Conservation (phyloP, 768 basidiomycete genomes). For the Mycena rebaudengoi region DNA sequence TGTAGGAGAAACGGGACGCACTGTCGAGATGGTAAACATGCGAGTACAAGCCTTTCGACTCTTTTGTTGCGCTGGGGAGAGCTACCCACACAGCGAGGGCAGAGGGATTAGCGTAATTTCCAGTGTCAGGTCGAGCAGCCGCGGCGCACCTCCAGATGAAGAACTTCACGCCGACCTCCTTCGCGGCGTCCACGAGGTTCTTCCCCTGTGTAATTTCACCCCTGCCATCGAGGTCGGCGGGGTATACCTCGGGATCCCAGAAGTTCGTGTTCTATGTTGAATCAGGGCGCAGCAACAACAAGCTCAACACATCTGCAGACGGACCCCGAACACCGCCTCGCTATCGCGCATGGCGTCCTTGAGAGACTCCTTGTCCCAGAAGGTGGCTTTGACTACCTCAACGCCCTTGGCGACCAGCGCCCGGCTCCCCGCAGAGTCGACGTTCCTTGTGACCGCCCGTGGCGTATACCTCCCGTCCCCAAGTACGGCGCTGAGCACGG, state of each 20-base stretch:
- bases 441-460: constrained; percentile 24
- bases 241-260: constrained; percentile 30
- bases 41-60: constrained; percentile 20
- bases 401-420: constrained; percentile 16
- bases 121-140: not conserved
- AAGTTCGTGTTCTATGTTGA: constrained; percentile 36
- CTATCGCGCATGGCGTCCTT: constrained; percentile 22
- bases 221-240: constrained; percentile 17
- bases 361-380: constrained; percentile 20
- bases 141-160: constrained; percentile 41
- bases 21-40: constrained; percentile 36
- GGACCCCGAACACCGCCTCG: constrained; percentile 28
- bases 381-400: constrained; percentile 22
- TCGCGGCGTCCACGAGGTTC: constrained; percentile 39
- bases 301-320: not conserved
- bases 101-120: not conserved
- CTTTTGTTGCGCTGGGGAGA: constrained; percentile 10
- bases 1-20: constrained; percentile 2
- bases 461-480: too few species aligned
- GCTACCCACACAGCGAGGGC: too few species aligned
- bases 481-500: too few species aligned
- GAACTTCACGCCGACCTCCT: constrained; percentile 33
- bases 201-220: constrained; percentile 36
- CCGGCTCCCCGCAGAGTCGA: constrained; percentile 8
- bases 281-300: not conserved